A percentile compares a stretch with the other conserved stretches of the same genome.
phyloP scores from a whole-genome alignment of 208 protist species.

The Acanthamoeba healyi region DNA sequence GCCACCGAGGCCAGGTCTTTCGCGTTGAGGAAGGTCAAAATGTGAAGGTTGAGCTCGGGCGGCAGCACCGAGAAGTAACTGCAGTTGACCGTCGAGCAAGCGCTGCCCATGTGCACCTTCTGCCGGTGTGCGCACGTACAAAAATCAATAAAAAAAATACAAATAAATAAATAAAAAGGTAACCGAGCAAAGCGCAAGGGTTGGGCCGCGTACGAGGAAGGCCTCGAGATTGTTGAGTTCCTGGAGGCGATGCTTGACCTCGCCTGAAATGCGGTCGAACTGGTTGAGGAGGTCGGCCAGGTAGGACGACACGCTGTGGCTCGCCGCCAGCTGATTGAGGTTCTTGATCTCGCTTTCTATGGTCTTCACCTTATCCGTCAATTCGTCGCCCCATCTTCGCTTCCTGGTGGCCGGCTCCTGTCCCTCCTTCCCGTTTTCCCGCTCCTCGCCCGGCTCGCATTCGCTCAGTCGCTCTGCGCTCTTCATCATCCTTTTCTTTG shows the following conservation, averaged over 20 bases:
- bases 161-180: neutral
- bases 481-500: neutral
- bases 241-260: neutral
- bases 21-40: conserved; percentile 46
- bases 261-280: conserved; percentile 5
- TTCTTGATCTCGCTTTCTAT: conserved; percentile 33
- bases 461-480: neutral
- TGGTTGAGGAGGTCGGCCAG: conserved; percentile 16
- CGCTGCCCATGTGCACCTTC: conserved; percentile 54
- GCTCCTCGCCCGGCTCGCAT: neutral
- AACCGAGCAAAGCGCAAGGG: neutral
- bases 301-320: conserved; percentile 43
- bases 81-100: conserved; percentile 37
- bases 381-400: conserved; percentile 46
- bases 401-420: conserved; percentile 56
- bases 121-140: neutral
- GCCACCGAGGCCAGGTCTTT: conserved; percentile 38
- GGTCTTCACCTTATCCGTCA: conserved; percentile 30
- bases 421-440: neutral
- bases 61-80: conserved; percentile 65
- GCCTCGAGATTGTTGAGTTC: conserved; percentile 29
- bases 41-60: conserved; percentile 67
- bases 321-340: conserved; percentile 6
- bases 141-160: neutral
- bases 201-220: neutral